Evolutionary conservation across 495 filamentous ascomycete species (phyloP).

Genomic region (Tuber borchii): DNA sequence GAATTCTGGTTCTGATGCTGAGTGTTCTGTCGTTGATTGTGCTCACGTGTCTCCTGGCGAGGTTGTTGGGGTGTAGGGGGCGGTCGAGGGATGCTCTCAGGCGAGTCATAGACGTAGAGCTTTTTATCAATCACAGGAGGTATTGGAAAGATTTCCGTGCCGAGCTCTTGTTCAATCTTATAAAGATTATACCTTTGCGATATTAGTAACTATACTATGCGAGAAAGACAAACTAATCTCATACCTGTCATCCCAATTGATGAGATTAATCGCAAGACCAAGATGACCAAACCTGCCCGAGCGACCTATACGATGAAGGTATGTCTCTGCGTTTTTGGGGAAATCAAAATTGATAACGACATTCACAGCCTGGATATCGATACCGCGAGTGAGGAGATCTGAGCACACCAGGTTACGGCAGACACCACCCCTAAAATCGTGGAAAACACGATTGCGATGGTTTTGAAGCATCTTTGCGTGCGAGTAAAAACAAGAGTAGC

Average conservation of each 20-base stretch:
- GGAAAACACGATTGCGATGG: constrained; percentile 94
- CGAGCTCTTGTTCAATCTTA: constrained; percentile 94
- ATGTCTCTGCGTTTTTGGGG: constrained; percentile 98
- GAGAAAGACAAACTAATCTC: not conserved
- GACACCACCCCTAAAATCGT: constrained; percentile 96
- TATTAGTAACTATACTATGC: constrained; percentile 18
- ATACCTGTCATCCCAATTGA: constrained; percentile 92
- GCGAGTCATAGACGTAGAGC: constrained; percentile 94
- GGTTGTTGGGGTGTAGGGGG: constrained; percentile 45
- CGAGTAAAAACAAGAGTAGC: constrained; percentile 99
- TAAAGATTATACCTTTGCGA: constrained; percentile 74
- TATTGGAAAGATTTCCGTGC: constrained; percentile 95
- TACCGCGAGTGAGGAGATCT: constrained; percentile 93
- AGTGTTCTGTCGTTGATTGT: constrained; percentile 27
- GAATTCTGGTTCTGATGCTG: constrained; percentile 35
- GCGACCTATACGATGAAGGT: constrained; percentile 95
- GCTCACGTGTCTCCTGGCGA: constrained; percentile 20
- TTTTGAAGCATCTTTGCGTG: constrained; percentile 98
- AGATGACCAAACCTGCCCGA: constrained; percentile 96
- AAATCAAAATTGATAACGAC: constrained; percentile 99
- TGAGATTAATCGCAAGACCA: constrained; percentile 95
- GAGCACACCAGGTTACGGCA: constrained; percentile 98
- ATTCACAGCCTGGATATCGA: constrained; percentile 99
- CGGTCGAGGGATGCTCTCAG: constrained; percentile 86
- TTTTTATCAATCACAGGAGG: constrained; percentile 93